Evolutionary conservation across 2,329 filamentous ascomycete species (phyloP), one percentile per base, ranked within the genome.

Genomic region (Pyrenophora tritici-repentis): DNA sequence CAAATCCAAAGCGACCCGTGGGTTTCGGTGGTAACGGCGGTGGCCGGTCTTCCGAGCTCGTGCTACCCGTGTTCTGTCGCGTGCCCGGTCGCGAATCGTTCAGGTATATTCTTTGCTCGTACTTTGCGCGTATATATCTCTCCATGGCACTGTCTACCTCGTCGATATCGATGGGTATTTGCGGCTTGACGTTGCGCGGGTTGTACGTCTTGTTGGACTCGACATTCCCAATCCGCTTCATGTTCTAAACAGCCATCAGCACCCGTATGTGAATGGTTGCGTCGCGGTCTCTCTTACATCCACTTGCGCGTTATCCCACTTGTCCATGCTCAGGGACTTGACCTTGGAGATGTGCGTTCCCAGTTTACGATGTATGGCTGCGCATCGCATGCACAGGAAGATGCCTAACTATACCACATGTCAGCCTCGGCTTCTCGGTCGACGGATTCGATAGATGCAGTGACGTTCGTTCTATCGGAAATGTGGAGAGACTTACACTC

Each of bases 331-430:
- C 77, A 99, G 76, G 32, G 92, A 97, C 76, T 99, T 99, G 79
- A 99, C 91, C 75, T 99, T 99, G 61, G 92, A 97, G 58, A 99
- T 91, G 75, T 99, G 94, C 34, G 94, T 97, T 55, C 94, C 94
- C 68, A 99, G 81, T 77, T 97, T 97, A 70, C 94, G 90, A 79
- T 99, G 94, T 68, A 97, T 84, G 47, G 91, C 85, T 46, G 92
- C 94, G 80, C 94, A 99, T 72, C 94, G 90, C 89, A 99, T 95
- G 78, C 94, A 99, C 42, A 99, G 81, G 73, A 99, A 99, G 59
- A 97, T 86, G 53, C 94, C 94, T 76, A 99, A 79, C 90, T 97
- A 70, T 9, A 42, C 41, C 22, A 36, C 9, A 45, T 37, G 56
- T 68, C 46, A 72, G 61, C 53, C 26, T 39, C 29, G 17, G 24